Evolutionary conservation across 352 stramenopile species (phyloP).

Genomic region (Globisporangium alternatum): DNA sequence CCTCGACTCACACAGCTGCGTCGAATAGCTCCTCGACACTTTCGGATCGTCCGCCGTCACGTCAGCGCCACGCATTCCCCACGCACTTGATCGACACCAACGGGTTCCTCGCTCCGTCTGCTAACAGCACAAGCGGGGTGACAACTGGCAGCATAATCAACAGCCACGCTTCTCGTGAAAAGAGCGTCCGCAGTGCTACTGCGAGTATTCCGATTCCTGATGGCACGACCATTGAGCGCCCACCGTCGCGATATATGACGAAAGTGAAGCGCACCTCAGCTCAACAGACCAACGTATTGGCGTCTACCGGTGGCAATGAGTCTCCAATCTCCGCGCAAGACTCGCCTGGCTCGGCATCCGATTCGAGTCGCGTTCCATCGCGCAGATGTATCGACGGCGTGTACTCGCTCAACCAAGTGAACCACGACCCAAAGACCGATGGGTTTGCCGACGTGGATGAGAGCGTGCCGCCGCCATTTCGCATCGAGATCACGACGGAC

Average conservation of each 20-base stretch:
- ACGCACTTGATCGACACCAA: conserved; percentile 67
- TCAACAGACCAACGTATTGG: too few species aligned
- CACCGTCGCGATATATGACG: conserved; percentile 77
- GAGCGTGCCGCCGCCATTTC: conserved; percentile 73
- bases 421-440: conserved; percentile 76
- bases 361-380: conserved; percentile 21
- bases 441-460: conserved; percentile 81
- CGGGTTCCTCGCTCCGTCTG: conserved; percentile 20
- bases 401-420: conserved; percentile 48
- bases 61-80: conserved; percentile 73
- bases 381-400: conserved; percentile 38
- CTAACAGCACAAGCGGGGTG: background rate
- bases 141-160: conserved; percentile 11
- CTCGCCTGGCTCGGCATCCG: conserved; percentile 1
- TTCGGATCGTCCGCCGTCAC: conserved; percentile 56
- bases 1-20: background rate
- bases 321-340: background rate
- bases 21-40: background rate
- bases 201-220: background rate
- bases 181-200: conserved; percentile 14
- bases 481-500: conserved; percentile 75
- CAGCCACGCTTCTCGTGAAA: conserved; percentile 11
- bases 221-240: conserved; percentile 29
- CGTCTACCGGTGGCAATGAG: background rate
- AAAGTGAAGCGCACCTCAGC: conserved; percentile 37